Evolutionary conservation across 768 basidiomycete genomes (phyloP).

Genomic region (Hirschioporus abietinus): DNA sequence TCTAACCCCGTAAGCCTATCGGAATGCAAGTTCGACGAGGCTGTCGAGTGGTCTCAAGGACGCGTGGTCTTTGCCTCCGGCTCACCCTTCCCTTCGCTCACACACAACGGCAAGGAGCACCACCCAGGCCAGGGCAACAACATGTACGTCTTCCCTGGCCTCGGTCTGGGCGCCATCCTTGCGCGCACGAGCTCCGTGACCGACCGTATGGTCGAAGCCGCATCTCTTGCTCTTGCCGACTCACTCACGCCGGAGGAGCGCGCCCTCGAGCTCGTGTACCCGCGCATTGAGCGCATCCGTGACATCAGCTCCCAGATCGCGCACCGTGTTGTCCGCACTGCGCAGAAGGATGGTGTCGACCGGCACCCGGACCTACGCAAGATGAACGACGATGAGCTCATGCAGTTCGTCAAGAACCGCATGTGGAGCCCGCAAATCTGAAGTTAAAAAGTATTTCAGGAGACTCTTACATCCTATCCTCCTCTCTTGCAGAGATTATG

Average conservation of each 20-base stretch:
- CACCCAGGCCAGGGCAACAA: constrained; percentile 93
- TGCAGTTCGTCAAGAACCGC: constrained; percentile 48
- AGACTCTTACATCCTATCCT: background rate
- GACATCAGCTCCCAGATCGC: constrained; percentile 81
- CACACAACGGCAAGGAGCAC: constrained; percentile 47
- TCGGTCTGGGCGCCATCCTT: constrained; percentile 78
- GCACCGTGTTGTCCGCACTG: constrained; percentile 66
- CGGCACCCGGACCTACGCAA: constrained; percentile 45
- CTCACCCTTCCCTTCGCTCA: constrained; percentile 71
- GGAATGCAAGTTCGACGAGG: constrained; percentile 76
- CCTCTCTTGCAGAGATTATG: background rate
- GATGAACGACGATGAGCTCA: constrained; percentile 51
- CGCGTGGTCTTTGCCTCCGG: constrained; percentile 82
- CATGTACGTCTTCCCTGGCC: constrained; percentile 81
- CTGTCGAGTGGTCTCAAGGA: constrained; percentile 67
- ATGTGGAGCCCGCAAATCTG: constrained; percentile 61
- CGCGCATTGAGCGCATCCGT: constrained; percentile 76
- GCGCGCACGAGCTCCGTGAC: constrained; percentile 65
- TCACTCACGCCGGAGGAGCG: constrained; percentile 69
- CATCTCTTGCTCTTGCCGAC: constrained; percentile 73
- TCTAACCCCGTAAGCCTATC: constrained; percentile 84
- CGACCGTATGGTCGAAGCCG: constrained; percentile 85
- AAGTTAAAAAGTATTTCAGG: background rate
- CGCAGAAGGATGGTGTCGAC: constrained; percentile 70
- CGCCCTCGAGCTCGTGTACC: constrained; percentile 67